Percentiles rank a stretch among this genome's conserved stretches.
Evolutionary conservation across 768 basidiomycete species (phyloP).

Genomic region (Rhodotorula graminis): DNA sequence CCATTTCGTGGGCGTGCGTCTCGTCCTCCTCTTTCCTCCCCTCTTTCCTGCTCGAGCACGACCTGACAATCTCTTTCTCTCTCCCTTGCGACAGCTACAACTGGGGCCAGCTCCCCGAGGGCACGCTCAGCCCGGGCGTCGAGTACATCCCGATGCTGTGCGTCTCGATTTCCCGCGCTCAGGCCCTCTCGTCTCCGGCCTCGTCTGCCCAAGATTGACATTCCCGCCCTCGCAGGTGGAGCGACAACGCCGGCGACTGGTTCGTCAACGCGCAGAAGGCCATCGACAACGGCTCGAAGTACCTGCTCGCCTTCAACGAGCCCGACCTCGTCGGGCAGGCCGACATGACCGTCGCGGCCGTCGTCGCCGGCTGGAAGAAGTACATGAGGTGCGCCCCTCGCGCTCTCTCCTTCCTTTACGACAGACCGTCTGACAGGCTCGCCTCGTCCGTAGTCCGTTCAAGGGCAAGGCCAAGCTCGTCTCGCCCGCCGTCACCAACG

Average conservation of each 20-base stretch:
- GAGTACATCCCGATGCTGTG: conserved; percentile 38
- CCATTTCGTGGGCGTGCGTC: not conserved
- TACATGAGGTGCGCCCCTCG: conserved; percentile 12
- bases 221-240: too few relatives aligned
- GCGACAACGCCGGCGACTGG: conserved; percentile 10
- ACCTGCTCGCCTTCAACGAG: conserved; percentile 32
- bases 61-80: not conserved
- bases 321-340: conserved; percentile 25
- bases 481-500: conserved; percentile 36
- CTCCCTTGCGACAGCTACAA: conserved; percentile 9
- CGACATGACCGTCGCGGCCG: conserved; percentile 20
- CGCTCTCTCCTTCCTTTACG: too few relatives aligned
- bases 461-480: conserved; percentile 25
- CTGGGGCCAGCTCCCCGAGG: conserved; percentile 11
- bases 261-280: conserved; percentile 16
- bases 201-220: too few relatives aligned
- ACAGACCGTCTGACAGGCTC: too few relatives aligned
- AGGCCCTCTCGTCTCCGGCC: too few relatives aligned
- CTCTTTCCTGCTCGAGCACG: not conserved
- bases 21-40: not conserved
- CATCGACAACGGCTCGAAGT: conserved; percentile 17
- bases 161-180: not conserved
- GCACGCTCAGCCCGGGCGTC: conserved; percentile 3
- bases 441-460: conserved; percentile 6
- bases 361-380: conserved; percentile 21